Base-by-base conservation (phyloP, 1,284 basidiomycete species). In the Takashimella koratensis region DNA sequence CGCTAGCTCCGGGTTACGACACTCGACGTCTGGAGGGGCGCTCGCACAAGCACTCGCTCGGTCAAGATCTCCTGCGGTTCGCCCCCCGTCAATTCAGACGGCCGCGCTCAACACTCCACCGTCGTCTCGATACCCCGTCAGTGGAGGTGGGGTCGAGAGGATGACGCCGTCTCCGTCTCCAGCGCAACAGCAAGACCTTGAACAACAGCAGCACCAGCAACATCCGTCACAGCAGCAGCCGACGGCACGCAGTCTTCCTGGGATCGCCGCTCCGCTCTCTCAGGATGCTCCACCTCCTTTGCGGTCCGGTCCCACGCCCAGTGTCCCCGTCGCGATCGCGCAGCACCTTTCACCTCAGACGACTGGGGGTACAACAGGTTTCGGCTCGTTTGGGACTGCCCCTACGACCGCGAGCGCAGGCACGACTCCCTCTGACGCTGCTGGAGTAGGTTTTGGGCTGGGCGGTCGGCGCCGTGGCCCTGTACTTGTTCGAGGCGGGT, bases 401-500 rank as follows among this genome's bases (percentile, higher is more conserved):
- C 53, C 25, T 50, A 55, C 23, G 49, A 60, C 23, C 24, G 36
- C 19, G 42, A 36, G 30, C 21, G 30, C 30, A 25, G 16, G 25
- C 13, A 41, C 52, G 20, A 46, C 51, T 22, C 43, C 56, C 16
- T 45, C 30, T 36, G 30, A 36, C 16, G 30, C 30, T 36, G 16
- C 30, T 8, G 30, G 30, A 36, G 16, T 16, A 8, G 30, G 30
- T 16, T 36, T 36, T 36, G 30, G 30, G 30, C 8, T 36, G 30
- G 30, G 30, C 30, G 30, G 30, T 19, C 55, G 50, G 23, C 53
- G 67, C 5, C 64, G 73, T n/a, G 70, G 68, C 4, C 73, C 74
- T 0, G 73, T 76, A 2, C 61, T 75, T 11, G 62, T 75, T 1
- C 63, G 72, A n/a, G 74, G 74, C 8, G 74, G 74, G n/a, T 76